Conservation (phyloP, 108 stramenopile species). For the Cylindrotheca closterium region DNA sequence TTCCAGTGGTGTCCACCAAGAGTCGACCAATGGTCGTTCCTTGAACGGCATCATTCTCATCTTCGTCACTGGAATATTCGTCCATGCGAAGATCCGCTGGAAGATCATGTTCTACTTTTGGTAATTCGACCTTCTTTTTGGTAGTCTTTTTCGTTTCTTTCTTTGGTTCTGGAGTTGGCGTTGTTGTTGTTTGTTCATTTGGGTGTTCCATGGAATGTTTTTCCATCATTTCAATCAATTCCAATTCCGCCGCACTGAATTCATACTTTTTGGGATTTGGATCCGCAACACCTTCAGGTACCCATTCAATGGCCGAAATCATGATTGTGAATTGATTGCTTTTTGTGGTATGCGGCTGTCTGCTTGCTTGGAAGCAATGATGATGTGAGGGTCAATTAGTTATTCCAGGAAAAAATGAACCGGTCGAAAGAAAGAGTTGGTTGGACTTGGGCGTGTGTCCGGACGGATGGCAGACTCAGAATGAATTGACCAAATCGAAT, state of each 20-base stretch:
- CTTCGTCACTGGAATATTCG: conserved; percentile 90
- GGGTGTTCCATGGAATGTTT: too few relatives aligned
- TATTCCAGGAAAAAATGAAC: too few relatives aligned
- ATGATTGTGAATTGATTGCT: conserved; percentile 27
- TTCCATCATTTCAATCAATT: conserved; percentile 58
- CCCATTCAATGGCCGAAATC: conserved; percentile 77
- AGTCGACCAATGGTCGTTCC: conserved; percentile 64
- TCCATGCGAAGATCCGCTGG: conserved; percentile 91
- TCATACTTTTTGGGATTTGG: conserved; percentile 83
- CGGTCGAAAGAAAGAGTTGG: too few relatives aligned
- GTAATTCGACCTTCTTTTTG: conserved; percentile 24
- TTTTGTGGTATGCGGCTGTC: too few relatives aligned
- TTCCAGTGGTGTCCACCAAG: conserved; percentile 73
- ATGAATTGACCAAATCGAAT: too few relatives aligned
- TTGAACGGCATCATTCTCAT: conserved; percentile 52
- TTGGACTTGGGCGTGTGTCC: too few relatives aligned
- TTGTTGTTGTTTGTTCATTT: conserved; percentile 23
- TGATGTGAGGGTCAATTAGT: too few relatives aligned
- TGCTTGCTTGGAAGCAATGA: too few relatives aligned
- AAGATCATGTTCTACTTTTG: conserved; percentile 47
- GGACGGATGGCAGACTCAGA: too few relatives aligned
- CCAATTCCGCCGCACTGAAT: conserved; percentile 67
- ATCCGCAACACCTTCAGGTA: conserved; percentile 82
- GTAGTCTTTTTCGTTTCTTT: conserved; percentile 9
- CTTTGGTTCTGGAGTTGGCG: conserved; percentile 9